These are phyloP conservation scores for Hapsidospora chrysogenum DNA, from an alignment of 495 filamentous ascomycete species.

Conservation along the genomic window DNA sequence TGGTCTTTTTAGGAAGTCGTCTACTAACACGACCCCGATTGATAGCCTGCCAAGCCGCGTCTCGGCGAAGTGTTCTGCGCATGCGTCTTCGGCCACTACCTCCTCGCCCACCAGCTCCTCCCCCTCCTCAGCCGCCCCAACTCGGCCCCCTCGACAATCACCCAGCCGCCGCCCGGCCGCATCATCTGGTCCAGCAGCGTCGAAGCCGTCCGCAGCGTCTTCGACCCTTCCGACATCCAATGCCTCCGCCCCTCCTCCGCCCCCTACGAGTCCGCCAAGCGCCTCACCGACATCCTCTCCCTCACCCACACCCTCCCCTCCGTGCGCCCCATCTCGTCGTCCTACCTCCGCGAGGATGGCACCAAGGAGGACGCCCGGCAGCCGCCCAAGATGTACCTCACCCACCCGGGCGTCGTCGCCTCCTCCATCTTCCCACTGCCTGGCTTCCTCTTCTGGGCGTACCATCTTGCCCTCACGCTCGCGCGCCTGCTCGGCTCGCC, in stretches of 20 bases:
- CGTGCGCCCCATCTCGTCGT: constrained; percentile 34
- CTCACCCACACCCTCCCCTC: constrained; percentile 56
- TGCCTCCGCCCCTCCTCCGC: constrained; percentile 33
- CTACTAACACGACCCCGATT: too few species aligned
- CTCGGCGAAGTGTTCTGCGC: constrained; percentile 74
- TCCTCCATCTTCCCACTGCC: constrained; percentile 63
- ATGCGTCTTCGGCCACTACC: constrained; percentile 91
- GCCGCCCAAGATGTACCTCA: constrained; percentile 49
- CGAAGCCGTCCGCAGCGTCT: constrained; percentile 33
- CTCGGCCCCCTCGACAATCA: constrained; percentile 6
- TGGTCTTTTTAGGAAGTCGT: too few species aligned
- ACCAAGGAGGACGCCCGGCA: neutral
- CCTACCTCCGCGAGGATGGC: constrained; percentile 13
- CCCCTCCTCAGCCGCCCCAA: constrained; percentile 44
- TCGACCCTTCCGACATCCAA: constrained; percentile 4
- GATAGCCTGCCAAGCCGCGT: constrained; percentile 23
- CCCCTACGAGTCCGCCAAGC: constrained; percentile 76
- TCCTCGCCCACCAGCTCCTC: constrained; percentile 64
- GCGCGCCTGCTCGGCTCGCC: constrained; percentile 69
- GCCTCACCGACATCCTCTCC: constrained; percentile 66
- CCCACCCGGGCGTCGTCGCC: constrained; percentile 75
- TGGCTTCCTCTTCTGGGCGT: constrained; percentile 47
- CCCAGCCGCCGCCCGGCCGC: constrained; percentile 27
- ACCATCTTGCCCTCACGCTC: constrained; percentile 43
- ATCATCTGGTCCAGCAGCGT: constrained; percentile 77